These are phyloP conservation scores for Metschnikowia continentalis DNA, from an alignment of 805 yeast species.

Conservation along the genomic window DNA sequence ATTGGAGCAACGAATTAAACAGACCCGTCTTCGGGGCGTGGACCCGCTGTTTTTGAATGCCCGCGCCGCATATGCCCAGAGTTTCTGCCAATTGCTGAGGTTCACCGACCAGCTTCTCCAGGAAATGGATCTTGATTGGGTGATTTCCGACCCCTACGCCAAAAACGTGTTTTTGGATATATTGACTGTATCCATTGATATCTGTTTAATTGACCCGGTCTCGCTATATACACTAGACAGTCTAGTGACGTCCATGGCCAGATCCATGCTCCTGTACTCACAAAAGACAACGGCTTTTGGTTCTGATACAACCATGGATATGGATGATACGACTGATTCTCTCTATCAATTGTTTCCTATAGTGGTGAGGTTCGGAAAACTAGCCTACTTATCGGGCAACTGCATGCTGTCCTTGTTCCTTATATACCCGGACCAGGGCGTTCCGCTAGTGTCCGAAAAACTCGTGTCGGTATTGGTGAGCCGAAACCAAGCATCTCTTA, in stretches of 20 bases:
- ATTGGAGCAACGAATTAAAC: neutral
- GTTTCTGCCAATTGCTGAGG: neutral
- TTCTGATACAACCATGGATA: neutral
- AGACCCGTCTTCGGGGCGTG: neutral
- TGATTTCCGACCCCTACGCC: neutral
- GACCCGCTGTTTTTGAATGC: neutral
- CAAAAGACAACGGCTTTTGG: no score
- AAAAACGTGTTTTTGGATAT: neutral
- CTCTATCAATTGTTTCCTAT: neutral
- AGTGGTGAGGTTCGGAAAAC: conserved; percentile 2
- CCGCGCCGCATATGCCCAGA: conserved; percentile 3
- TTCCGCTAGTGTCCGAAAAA: conserved; percentile 4
- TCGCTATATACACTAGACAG: neutral
- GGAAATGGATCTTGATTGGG: neutral
- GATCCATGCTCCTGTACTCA: neutral
- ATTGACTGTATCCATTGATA: neutral
- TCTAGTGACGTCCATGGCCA: neutral
- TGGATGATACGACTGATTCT: neutral
- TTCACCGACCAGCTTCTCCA: neutral
- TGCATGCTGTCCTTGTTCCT: conserved; percentile 9
- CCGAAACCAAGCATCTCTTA: conserved; percentile 4
- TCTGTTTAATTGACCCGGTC: conserved; percentile 1
- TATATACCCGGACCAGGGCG: neutral
- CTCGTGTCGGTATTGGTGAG: conserved; percentile 7
- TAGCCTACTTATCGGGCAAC: conserved; percentile 9